These are phyloP conservation scores for Cercophora scortea DNA, from an alignment of 495 filamentous ascomycete genomes.

Conservation along the genomic window DNA sequence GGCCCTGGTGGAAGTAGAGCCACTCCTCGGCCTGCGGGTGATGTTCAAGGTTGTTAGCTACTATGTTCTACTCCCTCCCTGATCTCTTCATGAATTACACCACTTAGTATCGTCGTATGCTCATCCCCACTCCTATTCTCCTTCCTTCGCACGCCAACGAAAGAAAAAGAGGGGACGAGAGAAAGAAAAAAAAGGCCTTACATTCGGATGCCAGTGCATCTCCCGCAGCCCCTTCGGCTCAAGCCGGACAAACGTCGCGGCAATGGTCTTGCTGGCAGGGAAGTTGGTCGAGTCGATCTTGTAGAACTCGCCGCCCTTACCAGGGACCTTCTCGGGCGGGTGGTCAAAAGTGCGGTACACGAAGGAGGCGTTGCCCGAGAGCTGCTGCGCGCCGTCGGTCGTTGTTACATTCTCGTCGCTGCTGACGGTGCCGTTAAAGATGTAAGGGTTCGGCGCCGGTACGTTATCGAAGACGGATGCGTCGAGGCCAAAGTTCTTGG, in stretches of 20 bases:
- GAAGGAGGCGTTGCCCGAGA: conserved; percentile 49
- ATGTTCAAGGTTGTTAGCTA: not conserved
- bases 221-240: conserved; percentile 54
- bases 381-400: conserved; percentile 38
- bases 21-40: conserved; percentile 51
- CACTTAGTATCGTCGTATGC: not conserved
- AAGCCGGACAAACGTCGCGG: conserved; percentile 51
- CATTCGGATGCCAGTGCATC: conserved; percentile 64
- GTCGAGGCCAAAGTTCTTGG: conserved; percentile 57
- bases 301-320: conserved; percentile 49
- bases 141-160: not conserved
- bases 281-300: conserved; percentile 59
- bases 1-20: conserved; percentile 56
- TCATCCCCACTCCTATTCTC: too few relatives aligned
- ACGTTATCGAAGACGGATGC: conserved; percentile 49
- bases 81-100: not conserved
- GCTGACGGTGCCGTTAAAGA: conserved; percentile 46
- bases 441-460: conserved; percentile 51
- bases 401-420: conserved; percentile 27
- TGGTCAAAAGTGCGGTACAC: conserved; percentile 48
- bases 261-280: conserved; percentile 51
- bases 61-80: not conserved
- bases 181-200: conserved; percentile 16
- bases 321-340: conserved; percentile 44
- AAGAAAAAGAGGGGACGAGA: not conserved